Evolutionary conservation across 2,329 filamentous ascomycete species (phyloP), one percentile per base, ranked within the genome.

Genomic region (Trichoderma sp.): DNA sequence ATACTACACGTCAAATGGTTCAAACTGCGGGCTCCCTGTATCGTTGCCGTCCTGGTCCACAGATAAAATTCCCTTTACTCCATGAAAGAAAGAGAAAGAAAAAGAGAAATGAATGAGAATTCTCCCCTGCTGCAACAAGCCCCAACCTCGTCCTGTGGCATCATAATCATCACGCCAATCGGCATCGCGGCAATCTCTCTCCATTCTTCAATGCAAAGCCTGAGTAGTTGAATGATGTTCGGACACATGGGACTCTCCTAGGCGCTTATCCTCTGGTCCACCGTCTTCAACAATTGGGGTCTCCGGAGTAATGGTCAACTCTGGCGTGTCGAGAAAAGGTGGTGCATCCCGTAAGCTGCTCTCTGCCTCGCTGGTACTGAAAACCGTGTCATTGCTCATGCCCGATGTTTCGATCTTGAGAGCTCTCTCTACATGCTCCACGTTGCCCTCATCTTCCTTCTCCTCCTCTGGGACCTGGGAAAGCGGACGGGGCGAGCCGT

Each of bases 301-400:
- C 18, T 83, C 86, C 0, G 86, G 85, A 0, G 86, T 87, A n/a
- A 88, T 75, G 53, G 82, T 83, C 0, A 87, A 75, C 51, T 84
- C 79, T 0, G 86, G 86, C 0, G 84, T 77, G n/a, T 77, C 60
- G 6, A 78, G 66, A 28, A 61, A 62, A 6, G 67, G 67, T 1
- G 66, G 66, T n/a, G 39, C 15, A 15, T 21, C 15, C 26, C 67
- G 70, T 60, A 28, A 70, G 56, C 58, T 70, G 26, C n/a, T 34
- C 32, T 51, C 28, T 28, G 24, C 2, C 6, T 53, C 28, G 56
- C 39, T 67, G 15, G 70, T 28, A 43, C 28, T 36, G 7, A 32
- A 56, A n/a, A 43, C 47, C 30, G 60, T 57, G 14, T 71, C 61
- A 30, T 71, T 56, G n/a, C 60, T 43, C 36, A 65, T 14, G 21